Conservation (phyloP, 2,329 filamentous ascomycete species). For the Stylonectria norvegica region DNA sequence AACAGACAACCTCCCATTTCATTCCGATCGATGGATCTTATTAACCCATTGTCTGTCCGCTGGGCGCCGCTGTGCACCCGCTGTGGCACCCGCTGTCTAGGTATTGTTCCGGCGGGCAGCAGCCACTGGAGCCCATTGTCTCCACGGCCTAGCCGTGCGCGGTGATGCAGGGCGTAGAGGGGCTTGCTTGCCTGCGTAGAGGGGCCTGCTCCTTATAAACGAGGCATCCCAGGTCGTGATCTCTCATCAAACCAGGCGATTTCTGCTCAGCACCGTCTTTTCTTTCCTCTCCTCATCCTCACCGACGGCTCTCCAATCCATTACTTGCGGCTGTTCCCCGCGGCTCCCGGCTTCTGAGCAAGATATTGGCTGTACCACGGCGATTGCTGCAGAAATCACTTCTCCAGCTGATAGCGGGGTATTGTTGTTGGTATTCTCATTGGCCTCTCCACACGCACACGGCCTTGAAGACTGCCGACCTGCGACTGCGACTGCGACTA, state of each 20-base stretch:
- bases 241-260: too few species aligned
- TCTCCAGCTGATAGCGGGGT: constrained; percentile 1
- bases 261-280: too few species aligned
- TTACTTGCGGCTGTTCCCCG: too few species aligned
- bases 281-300: too few species aligned
- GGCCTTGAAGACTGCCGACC: too few species aligned
- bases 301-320: too few species aligned
- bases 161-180: not conserved
- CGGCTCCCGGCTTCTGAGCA: too few species aligned
- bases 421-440: constrained; percentile 1
- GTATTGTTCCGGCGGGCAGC: constrained; percentile 2
- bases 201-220: not conserved
- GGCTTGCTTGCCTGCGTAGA: not conserved
- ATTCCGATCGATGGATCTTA: constrained; percentile 8
- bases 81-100: too few species aligned
- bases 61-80: too few species aligned
- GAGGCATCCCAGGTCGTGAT: not conserved
- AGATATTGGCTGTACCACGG: too few species aligned
- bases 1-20: constrained; percentile 19
- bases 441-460: constrained; percentile 1
- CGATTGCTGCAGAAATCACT: too few species aligned
- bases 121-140: not conserved
- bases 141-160: not conserved
- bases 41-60: constrained; percentile 9
- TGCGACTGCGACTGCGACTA: too few species aligned